phyloP scores from a whole-genome alignment of 2,329 filamentous ascomycete genomes.

The Ustulina deusta region DNA sequence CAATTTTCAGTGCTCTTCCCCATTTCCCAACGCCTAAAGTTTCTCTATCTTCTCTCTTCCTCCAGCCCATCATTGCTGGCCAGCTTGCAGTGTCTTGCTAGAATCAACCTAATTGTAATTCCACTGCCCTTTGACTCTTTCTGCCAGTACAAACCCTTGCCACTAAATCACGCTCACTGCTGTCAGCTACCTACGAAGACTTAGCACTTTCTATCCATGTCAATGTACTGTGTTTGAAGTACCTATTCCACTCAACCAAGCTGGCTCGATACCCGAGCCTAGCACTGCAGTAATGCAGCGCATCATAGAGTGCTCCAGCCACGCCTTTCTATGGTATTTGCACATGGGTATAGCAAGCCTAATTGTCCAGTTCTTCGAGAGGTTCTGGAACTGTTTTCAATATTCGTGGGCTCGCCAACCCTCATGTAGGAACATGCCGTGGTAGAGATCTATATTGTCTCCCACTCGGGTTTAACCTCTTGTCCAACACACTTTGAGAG shows the following conservation, averaged over 20 bases:
- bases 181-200: not conserved
- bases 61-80: conserved; percentile 9
- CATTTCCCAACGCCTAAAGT: conserved; percentile 27
- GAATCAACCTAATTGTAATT: conserved; percentile 3
- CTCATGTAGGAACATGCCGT: not conserved
- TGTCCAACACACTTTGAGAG: not conserved
- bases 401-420: not conserved
- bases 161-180: not conserved
- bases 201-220: not conserved
- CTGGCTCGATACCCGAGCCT: not conserved
- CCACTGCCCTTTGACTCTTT: not conserved
- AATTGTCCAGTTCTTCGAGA: too few species aligned
- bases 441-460: not conserved
- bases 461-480: not conserved
- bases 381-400: not conserved
- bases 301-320: not conserved
- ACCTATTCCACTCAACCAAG: not conserved
- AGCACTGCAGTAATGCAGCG: not conserved
- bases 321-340: not conserved
- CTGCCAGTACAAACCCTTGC: not conserved
- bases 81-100: not conserved
- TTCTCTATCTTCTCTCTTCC: conserved; percentile 3
- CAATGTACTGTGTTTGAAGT: not conserved
- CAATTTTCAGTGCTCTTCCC: conserved; percentile 40
- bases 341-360: not conserved